phyloP scores from a whole-genome alignment of 169 alveolate genomes.

The Perkinsus marinus region DNA sequence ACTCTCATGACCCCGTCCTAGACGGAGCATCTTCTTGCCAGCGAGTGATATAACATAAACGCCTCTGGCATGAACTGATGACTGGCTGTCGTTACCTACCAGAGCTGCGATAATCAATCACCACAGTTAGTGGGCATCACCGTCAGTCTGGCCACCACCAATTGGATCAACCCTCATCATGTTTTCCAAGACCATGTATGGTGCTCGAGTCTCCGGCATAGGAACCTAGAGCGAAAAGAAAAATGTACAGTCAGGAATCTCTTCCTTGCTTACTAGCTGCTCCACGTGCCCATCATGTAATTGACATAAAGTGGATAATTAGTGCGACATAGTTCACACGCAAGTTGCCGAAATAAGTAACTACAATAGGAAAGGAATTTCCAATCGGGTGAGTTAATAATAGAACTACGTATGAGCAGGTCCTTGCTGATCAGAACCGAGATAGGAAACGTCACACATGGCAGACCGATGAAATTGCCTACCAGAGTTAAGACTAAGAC shows the following conservation, averaged over 20 bases:
- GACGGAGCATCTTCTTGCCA: conserved; percentile 46
- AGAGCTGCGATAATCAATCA: too few species aligned
- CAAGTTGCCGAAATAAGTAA: conserved; percentile 36
- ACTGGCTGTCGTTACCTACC: conserved; percentile 42
- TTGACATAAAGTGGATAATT: conserved; percentile 48
- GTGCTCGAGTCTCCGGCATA: conserved; percentile 62
- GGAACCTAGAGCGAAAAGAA: neutral
- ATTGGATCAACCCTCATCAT: conserved; percentile 34
- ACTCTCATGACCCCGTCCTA: conserved; percentile 96
- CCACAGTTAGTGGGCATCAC: neutral
- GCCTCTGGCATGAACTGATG: conserved; percentile 30
- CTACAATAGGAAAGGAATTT: neutral
- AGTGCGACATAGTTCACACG: conserved; percentile 67
- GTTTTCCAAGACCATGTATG: conserved; percentile 73
- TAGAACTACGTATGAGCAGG: neutral
- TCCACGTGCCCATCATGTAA: conserved; percentile 49
- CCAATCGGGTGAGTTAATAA: too few species aligned
- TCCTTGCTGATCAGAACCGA: neutral
- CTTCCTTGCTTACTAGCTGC: conserved; percentile 32
- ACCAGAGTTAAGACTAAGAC: conserved; percentile 42
- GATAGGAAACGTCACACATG: conserved; percentile 29
- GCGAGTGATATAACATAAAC: conserved; percentile 56
- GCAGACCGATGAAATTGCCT: neutral
- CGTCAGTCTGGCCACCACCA: neutral
- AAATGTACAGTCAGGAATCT: neutral